phyloP scores from a whole-genome alignment of 176 grass and related monocot species.

The maize (Zea mays) region Zm-B73-REFERENCE-NAM-5.0 NC_050097.1:198112001-198112500 shows the following conservation, averaged over 20 bases:
- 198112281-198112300: not conserved
- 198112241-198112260: not conserved
- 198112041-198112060: no score
- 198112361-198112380: not conserved
- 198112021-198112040: no score
- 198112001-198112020: no score
- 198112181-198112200: no score
- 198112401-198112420: not conserved
- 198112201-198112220: constrained; percentile 31
- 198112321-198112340: not conserved
- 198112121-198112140: not conserved
- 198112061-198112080: no score
- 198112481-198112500: no score
- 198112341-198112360: not conserved
- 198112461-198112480: not conserved
- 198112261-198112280: not conserved
- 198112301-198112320: not conserved
- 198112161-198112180: not conserved
- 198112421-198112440: not conserved
- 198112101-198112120: not conserved
- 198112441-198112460: not conserved
- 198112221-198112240: constrained; percentile 45
- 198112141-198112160: not conserved
- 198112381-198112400: no score
- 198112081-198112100: no score